Evolutionary conservation across 495 filamentous ascomycete genomes (phyloP), one percentile per base, ranked within the genome.

Genomic region (Geoglossum glabrum): DNA sequence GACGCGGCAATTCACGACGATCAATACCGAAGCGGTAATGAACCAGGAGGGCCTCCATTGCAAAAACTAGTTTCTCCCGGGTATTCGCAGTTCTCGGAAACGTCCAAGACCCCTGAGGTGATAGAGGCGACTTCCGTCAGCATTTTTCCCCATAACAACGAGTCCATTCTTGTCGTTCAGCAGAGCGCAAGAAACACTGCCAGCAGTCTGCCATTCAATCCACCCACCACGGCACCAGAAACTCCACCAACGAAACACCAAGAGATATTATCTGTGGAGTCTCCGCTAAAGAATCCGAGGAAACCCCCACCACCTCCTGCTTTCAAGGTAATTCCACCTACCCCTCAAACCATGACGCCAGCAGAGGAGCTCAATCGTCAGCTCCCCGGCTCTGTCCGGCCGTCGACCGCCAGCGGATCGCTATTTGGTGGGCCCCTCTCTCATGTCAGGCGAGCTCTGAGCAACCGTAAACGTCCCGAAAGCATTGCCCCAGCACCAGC

Each of bases 141-240:
- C 59, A 82, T 94, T 34, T 92, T 83, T 64, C 81, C 87, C 1
- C 89, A 95, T 66, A 86, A 88, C 65, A 95, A 94, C 61, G 90
- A 86, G 2, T 72, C 87, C 11, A 70, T 92, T 49, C 70, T 93
- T 57, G 81, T 94, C 43, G 78, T 93, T 43, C 84, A 88, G 62
- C 79, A 74, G 60, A 52, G 54, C 3, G 23, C 59, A 43, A 27
- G 13, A 47, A 51, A 56, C 62, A 7, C 11, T n/a, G n/a, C 27
- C 5, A 19, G 40, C 38, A 38, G 34, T 57, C 57, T 26, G 11
- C 23, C 54, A 31, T 47, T 52, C 23, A 28, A 30, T 7, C 0
- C 31, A 6, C 31, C 27, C 13, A 34, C 46, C 57, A 54, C 31
- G 31, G 31, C 60, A 19, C 57, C 40, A 17, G n/a, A 23, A 34